phyloP scores from a whole-genome alignment of 257 asterid genomes.

The Handroanthus guayacan region DNA sequence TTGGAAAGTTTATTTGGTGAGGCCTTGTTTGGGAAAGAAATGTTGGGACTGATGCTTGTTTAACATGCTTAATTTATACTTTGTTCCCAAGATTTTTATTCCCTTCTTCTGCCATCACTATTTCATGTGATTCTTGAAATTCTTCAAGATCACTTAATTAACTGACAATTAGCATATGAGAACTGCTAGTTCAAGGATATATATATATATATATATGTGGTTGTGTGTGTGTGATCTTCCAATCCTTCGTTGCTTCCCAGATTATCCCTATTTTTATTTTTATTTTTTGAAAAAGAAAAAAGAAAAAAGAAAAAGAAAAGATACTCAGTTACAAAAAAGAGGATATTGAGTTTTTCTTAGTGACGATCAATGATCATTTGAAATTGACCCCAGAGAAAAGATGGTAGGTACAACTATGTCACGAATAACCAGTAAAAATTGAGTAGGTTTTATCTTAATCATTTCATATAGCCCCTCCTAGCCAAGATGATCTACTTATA shows the following conservation, averaged over 20 bases:
- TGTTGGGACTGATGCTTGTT: neutral
- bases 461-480: too few relatives aligned
- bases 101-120: neutral
- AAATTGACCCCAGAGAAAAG: too few relatives aligned
- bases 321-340: neutral
- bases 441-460: too few relatives aligned
- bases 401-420: too few relatives aligned
- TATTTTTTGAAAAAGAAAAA: too few relatives aligned
- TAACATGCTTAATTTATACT: neutral
- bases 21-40: neutral
- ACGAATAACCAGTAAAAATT: too few relatives aligned
- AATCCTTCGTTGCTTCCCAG: neutral
- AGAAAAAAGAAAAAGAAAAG: neutral
- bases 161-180: neutral
- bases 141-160: neutral
- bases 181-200: neutral
- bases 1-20: neutral
- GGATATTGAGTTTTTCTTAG: too few relatives aligned
- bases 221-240: neutral
- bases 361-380: too few relatives aligned
- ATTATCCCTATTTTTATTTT: neutral
- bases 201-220: too few relatives aligned
- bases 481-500: too few relatives aligned
- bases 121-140: conserved; percentile 8
- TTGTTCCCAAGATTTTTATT: neutral